Evolutionary conservation across 345 rosid species (phyloP), one percentile per base, ranked within the genome.

Genomic region (Syzygium aqueum): DNA sequence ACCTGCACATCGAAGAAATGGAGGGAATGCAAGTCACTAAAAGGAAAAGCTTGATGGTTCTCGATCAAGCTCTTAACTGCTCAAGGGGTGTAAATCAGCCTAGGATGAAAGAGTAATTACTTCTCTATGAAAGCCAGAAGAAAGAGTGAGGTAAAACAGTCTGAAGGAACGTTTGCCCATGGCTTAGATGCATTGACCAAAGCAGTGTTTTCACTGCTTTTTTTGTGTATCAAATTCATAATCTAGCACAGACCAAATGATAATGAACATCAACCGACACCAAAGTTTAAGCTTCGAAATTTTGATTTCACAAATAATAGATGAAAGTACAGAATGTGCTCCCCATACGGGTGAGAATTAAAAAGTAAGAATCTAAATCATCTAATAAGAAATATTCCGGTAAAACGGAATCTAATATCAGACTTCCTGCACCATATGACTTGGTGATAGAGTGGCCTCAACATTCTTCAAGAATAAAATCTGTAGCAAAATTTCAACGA

Each of bases 401-500:
- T 19, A 9, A 37, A 37, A 19, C 14, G 15, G 82, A 73, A 73
- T 37, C 7, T 27, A 73, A 19, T 33, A 33, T 37, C 25, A 19
- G 82, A 73, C 43, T 19, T 22, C 82, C 82, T 37, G 27, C 49
- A 37, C 49, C 82, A 19, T 73, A 19, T 37, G 82, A 37, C 49
- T 37, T 73, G 82, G 82, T 73, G 49, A 37, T 19, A 73, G 22
- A 73, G 40, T 27, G 10, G 49, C 82, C 82, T 73, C 82, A 73
- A 37, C 49, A 21, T 9, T 73, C 82, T 73, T 37, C 82, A 37
- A 73, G 82, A 37, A 73, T 73, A 19, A 73, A 67, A 37, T 73
- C 85, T 84, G 56, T 84, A 50, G 85, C 85, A 46, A 51, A 84
- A 84, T 73, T 21, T 92, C 92, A 97, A 84, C 92, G 98, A 1